Conservation (phyloP, 2,329 filamentous ascomycete genomes). For the Metarhizium sp. region DNA sequence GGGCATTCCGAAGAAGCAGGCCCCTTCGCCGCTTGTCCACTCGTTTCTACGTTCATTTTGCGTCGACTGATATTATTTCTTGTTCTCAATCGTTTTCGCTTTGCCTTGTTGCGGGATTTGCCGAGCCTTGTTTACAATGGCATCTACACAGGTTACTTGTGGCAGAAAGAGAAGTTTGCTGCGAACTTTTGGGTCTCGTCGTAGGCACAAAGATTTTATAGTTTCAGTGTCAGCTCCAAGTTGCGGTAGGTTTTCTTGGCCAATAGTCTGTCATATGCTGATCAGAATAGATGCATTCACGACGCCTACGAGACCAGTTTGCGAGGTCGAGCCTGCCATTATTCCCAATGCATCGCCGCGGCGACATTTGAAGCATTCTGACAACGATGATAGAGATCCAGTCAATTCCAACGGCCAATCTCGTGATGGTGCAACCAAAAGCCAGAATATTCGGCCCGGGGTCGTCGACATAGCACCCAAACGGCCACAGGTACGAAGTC, state of each 20-base stretch:
- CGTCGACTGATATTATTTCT: constrained; percentile 1
- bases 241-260: constrained; percentile 9
- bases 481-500: neutral
- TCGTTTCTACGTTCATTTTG: constrained; percentile 1
- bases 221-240: constrained; percentile 10
- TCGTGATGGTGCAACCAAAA: neutral
- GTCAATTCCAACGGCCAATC: neutral
- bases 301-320: neutral
- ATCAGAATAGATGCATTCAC: neutral
- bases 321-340: neutral
- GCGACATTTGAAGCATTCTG: neutral
- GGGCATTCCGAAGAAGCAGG: neutral
- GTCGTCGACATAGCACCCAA: neutral
- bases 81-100: constrained; percentile 4
- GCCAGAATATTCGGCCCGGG: neutral
- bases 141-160: constrained; percentile 15
- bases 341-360: neutral
- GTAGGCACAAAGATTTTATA: constrained; percentile 12
- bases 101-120: neutral
- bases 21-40: constrained; percentile 4
- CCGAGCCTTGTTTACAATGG: constrained; percentile 13
- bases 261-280: neutral
- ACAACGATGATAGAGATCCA: neutral
- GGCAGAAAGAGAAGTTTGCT: constrained; percentile 22
- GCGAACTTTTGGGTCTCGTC: constrained; percentile 16